phyloP scores from a whole-genome alignment of 208 protist genomes.

The Novymonas esmeraldas region DNA sequence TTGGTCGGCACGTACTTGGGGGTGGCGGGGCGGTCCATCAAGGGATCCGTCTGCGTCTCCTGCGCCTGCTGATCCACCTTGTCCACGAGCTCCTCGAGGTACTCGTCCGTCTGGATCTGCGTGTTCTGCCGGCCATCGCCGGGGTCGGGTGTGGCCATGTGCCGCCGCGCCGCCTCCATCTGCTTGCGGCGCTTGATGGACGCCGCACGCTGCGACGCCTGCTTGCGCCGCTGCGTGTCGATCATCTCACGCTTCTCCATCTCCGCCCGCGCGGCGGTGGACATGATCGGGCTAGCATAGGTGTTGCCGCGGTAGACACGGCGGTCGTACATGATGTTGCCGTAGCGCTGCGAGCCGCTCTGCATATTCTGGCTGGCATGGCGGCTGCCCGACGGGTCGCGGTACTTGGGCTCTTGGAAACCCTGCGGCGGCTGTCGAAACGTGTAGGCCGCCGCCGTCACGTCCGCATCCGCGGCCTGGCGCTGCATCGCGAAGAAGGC shows the following conservation, averaged over 20 bases:
- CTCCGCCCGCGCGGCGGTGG: constrained; percentile 68
- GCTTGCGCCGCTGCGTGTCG: constrained; percentile 57
- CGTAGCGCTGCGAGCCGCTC: constrained; percentile 59
- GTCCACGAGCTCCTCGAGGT: constrained; percentile 96
- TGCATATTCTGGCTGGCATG: background rate
- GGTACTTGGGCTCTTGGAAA: constrained; percentile 82
- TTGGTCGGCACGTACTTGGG: constrained; percentile 95
- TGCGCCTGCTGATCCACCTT: constrained; percentile 73
- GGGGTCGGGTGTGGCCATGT: constrained; percentile 83
- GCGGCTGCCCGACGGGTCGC: constrained; percentile 50
- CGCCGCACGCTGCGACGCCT: constrained; percentile 61
- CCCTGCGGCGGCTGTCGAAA: constrained; percentile 89
- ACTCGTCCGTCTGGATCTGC: constrained; percentile 96
- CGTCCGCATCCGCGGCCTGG: constrained; percentile 32
- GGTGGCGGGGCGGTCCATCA: constrained; percentile 95
- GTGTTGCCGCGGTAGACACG: constrained; percentile 96
- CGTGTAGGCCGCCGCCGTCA: constrained; percentile 80
- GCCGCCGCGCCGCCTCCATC: constrained; percentile 47
- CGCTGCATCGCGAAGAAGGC: constrained; percentile 54
- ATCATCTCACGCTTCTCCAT: constrained; percentile 70
- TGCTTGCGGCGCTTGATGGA: constrained; percentile 75
- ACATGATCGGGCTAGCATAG: constrained; percentile 91
- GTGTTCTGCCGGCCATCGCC: constrained; percentile 92
- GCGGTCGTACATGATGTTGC: constrained; percentile 96
- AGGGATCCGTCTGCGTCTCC: constrained; percentile 96